Evolutionary conservation across 805 yeast species (phyloP).

Genomic region (Vanderwaltozyma verrucispora): DNA sequence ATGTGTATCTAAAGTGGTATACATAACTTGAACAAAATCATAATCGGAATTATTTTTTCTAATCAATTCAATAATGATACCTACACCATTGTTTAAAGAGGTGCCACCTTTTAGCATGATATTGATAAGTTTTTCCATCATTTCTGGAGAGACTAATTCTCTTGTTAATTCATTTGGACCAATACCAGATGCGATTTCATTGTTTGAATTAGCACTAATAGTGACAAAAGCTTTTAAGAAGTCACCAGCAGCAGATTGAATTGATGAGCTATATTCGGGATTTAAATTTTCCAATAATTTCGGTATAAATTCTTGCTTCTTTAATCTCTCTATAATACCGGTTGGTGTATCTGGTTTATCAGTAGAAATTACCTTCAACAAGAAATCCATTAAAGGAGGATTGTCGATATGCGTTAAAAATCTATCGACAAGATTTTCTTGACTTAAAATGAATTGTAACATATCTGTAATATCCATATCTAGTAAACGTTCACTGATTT

Average conservation of each 20-base stretch:
- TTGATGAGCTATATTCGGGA: conserved; percentile 56
- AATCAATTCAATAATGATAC: conserved; percentile 86
- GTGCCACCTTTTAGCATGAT: conserved; percentile 78
- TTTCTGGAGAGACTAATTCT: conserved; percentile 69
- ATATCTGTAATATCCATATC: conserved; percentile 83
- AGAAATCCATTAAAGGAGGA: conserved; percentile 89
- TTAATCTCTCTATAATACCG: conserved; percentile 69
- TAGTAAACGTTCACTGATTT: conserved; percentile 78
- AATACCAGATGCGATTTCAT: conserved; percentile 77
- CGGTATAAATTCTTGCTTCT: conserved; percentile 63
- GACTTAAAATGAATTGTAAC: conserved; percentile 56
- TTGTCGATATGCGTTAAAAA: conserved; percentile 82
- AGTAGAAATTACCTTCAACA: conserved; percentile 80
- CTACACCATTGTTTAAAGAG: conserved; percentile 88
- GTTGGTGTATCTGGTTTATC: conserved; percentile 87
- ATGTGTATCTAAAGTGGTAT: conserved; percentile 72
- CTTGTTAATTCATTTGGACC: conserved; percentile 95
- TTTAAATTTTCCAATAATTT: conserved; percentile 60
- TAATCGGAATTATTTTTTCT: conserved; percentile 95
- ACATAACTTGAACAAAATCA: conserved; percentile 77
- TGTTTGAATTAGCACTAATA: conserved; percentile 84
- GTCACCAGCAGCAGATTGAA: conserved; percentile 91
- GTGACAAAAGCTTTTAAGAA: conserved; percentile 89
- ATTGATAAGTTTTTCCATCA: conserved; percentile 55
- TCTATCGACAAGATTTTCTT: conserved; percentile 61